A percentile compares a stretch with the other conserved stretches of the same genome.
Evolutionary conservation across 352 stramenopile genomes (phyloP).

Genomic region (Globisporangium irregulare): DNA sequence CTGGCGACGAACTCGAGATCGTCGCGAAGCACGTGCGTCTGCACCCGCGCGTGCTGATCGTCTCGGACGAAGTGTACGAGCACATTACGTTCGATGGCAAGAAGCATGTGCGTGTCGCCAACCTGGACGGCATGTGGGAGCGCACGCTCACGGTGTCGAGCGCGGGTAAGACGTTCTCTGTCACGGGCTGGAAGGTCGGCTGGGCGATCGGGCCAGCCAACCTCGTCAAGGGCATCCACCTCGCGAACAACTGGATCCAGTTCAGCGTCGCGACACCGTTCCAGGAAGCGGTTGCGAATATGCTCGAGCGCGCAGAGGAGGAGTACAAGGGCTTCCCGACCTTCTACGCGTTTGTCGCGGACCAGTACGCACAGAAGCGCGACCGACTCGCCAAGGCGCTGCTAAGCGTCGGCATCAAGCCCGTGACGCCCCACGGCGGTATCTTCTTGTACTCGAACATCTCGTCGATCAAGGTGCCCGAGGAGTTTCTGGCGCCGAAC

Average conservation of each 20-base stretch:
- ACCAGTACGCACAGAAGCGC: conserved; percentile 74
- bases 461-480: conserved; percentile 55
- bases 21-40: conserved; percentile 88
- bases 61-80: conserved; percentile 99
- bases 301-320: conserved; percentile 64
- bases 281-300: conserved; percentile 79
- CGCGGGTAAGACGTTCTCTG: conserved; percentile 90
- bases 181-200: conserved; percentile 93
- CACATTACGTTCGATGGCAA: conserved; percentile 91
- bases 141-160: conserved; percentile 89
- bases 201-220: conserved; percentile 87
- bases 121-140: conserved; percentile 80
- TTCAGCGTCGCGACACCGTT: conserved; percentile 87
- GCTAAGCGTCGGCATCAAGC: conserved; percentile 53
- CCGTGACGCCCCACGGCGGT: conserved; percentile 58
- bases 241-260: conserved; percentile 87
- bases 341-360: conserved; percentile 81
- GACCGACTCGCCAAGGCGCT: conserved; percentile 56
- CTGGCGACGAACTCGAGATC: conserved; percentile 87
- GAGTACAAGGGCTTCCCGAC: conserved; percentile 67
- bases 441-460: conserved; percentile 86
- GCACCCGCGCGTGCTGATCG: conserved; percentile 89
- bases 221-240: conserved; percentile 68
- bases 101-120: conserved; percentile 67
- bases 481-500: conserved; percentile 38